Evolutionary conservation across 2,329 filamentous ascomycete genomes (phyloP), one percentile per base, ranked within the genome.

Genomic region (Leptographium wingfieldii): DNA sequence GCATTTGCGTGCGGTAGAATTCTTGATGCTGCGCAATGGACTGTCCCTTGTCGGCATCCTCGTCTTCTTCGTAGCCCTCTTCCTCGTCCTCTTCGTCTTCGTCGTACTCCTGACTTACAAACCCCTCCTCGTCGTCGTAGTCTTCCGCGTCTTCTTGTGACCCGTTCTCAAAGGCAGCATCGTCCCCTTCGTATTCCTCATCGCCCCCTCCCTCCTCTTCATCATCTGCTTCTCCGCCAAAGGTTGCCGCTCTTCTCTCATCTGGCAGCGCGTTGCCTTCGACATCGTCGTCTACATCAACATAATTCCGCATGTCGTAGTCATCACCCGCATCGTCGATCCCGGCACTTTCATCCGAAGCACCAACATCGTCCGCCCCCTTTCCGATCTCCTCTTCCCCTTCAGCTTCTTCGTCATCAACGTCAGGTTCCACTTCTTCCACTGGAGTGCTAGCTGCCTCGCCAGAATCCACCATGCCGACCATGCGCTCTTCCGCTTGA

Each of bases 281-380:
- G 10, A 64, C 59, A 27, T 68, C 67, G 52, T 72, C 69, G 12
- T 72, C 70, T 9, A 68, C 57, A 19, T 68, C 63, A n/a, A 60
- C 65, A n/a, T 70, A 69, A 38, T 67, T 67, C n/a, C 68, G 62
- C 62, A 67, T 65, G 10, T 70, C 69, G 58, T 70, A 70, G 56
- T 71, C 69, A 33, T 68, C 66, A 7, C 66, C 65, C 9, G 66
- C 63, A 2, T 66, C 60, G 16, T 64, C 62, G 2, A 61, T 57
- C 22, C 12, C n/a, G 7, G 59, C 62, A 25, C 33, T 35, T 3
- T 25, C 40, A n/a, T 55, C 56, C 10, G 59, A 61, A n/a, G 63
- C 65, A n/a, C 71, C 69, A 7, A 70, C 69, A 10, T 55, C 52
- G 12, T 19, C 43, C 9, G 59, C 14, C 1, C 46, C 49, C 9